Evolutionary conservation across 2,329 filamentous ascomycete genomes (phyloP), one percentile per base, ranked within the genome.

Genomic region (Decorospora gaudefroyi): DNA sequence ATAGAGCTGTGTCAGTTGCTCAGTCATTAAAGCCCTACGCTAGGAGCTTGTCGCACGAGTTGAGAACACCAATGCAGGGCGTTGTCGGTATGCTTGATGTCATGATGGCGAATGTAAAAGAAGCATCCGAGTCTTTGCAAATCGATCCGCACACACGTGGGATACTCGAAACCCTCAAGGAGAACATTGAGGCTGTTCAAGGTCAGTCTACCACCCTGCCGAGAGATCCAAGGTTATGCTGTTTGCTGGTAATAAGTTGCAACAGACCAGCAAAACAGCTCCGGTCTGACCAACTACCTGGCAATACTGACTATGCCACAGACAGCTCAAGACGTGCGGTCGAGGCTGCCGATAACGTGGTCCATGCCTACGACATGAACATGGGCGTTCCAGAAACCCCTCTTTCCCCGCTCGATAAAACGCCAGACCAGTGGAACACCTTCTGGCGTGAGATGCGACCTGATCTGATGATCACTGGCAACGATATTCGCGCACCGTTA

Each of bases 71-170:
- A 1, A 87, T 88, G 84, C 85, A 88, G 66, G 85, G 85, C 28
- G 83, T 88, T 5, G 84, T 88, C 10, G 85, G 85, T 5, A 88
- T 88, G 85, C 71, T 88, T 29, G 85, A 88, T 69, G 83, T 88
- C 48, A 88, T 88, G 83, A 83, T 87, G 68, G 82, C 84, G 3
- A 87, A 83, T 2, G 82, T 88, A 2, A 77, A 85, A 45, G 85
- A 88, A 61, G 82, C 82, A 12, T 77, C 83, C 6, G 78, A 83
- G 51, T 77, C 81, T 49, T 76, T 73, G 25, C 76, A 80, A 47
- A 68, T 71, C 7, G 77, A 80, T 46, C 61, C 76, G 4, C 73
- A 72, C 36, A 70, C 80, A 4, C 75, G 78, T 19, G 69, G 74
- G 45, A 74, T 87, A 29, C 83, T 88, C 51, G 76, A 81, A 45